phyloP scores from a whole-genome alignment of 2,329 filamentous ascomycete genomes.

The Chrysoporthe deuterocubensis region DNA sequence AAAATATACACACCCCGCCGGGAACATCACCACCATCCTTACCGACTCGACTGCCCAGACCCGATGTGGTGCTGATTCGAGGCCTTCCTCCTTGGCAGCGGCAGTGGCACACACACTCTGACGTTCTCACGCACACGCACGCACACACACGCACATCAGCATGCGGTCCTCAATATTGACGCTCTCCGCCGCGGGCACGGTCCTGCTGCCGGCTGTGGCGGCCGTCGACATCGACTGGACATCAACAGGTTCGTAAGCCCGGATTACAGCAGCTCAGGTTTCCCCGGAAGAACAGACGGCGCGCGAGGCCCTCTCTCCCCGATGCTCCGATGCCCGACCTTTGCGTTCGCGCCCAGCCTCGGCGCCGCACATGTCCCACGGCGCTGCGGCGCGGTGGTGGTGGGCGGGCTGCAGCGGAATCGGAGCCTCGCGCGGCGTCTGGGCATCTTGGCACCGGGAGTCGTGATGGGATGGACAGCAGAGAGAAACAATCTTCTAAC shows the following conservation, averaged over 20 bases:
- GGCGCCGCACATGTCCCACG: neutral
- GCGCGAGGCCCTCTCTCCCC: neutral
- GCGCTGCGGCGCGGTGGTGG: neutral
- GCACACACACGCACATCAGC: neutral
- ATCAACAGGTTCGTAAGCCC: conserved; percentile 22
- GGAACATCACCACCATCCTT: conserved; percentile 7
- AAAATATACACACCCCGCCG: neutral
- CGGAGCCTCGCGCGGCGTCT: neutral
- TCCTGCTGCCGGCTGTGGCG: conserved; percentile 13
- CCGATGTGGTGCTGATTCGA: conserved; percentile 17
- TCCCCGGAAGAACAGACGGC: neutral
- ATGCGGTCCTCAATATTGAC: conserved; percentile 26
- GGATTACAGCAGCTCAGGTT: neutral
- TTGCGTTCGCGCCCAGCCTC: neutral
- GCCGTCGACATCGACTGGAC: conserved; percentile 27
- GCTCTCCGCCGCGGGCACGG: conserved; percentile 16
- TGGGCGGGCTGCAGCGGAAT: neutral
- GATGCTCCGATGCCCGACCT: neutral
- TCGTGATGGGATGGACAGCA: neutral
- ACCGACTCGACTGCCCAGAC: neutral
- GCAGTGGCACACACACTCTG: neutral
- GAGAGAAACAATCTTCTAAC: conserved; percentile 4
- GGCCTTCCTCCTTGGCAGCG: neutral
- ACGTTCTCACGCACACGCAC: neutral
- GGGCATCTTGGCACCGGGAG: neutral